Base-by-base conservation (phyloP, 257 asterid genomes). In the Vinca minor region DNA sequence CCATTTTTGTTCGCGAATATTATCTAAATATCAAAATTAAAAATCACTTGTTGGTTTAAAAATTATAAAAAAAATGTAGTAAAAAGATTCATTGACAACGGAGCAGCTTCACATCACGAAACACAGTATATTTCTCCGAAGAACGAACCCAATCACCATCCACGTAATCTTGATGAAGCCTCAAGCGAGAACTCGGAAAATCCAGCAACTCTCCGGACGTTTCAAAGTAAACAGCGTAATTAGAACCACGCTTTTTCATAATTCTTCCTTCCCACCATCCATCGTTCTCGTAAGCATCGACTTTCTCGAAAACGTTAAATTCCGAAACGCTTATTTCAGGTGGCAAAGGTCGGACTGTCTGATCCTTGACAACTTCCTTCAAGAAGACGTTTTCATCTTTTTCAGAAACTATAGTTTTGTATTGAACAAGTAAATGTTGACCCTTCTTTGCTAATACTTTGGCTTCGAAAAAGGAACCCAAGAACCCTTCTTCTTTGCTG, bases 401-500 rank as follows among this genome's bases (percentile, higher is more conserved):
- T 34, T 64, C 59, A 0, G 52, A 55, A 32, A 56, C 34, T 32
- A 70, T 26, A 12, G 66, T 64, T 0, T 42, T 42, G 54, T 70
- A 70, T 35, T 64, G 56, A 6, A 70, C 46, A 36, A 18, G 15
- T 18, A 53, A 54, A 20, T 20, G 9, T 21, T 64, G 32, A 1
- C 44, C 44, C 31, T 15, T 0, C 10, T 8, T 4, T 3, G 50
- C 20, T 13, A 70, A 0, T 44, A 70, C 26, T 14, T 53, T 70
- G n/a, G 75, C 65, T 0, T 0, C 23, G 25, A 42, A 70, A 49
- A 63, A 64, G n/a, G 66, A 55, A 1, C 75, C 75, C 7, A 34
- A 14, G 56, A 63, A 70, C 1, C 75, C 70, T 14, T 70, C 55
- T 25, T 45, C 75, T 9, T 64, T 38, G 56, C 70, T 29, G 52